phyloP scores from a whole-genome alignment of 129 eudicot species.

The Arctium minus region DNA sequence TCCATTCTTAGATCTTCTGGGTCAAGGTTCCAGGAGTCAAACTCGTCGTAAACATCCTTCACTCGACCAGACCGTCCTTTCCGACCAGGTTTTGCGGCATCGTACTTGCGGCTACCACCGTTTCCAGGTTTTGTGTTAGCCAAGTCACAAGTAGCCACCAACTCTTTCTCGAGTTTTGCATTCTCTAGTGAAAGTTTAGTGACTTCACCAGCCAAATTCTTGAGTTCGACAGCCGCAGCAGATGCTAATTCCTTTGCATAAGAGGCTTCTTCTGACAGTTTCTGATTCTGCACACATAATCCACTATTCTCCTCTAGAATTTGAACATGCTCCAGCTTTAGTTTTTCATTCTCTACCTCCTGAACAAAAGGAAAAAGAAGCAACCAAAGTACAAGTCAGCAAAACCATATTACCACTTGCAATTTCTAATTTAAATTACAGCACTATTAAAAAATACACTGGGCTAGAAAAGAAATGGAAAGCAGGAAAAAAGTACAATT shows the following conservation, averaged over 20 bases:
- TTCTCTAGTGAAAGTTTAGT: slow-evolving; percentile 84
- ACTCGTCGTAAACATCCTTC: slow-evolving; percentile 64
- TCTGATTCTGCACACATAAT: slow-evolving; percentile 83
- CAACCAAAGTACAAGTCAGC: slow-evolving; percentile 13
- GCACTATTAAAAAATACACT: not conserved
- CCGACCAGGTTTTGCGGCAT: slow-evolving; percentile 46
- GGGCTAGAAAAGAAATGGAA: not conserved
- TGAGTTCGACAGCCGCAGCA: slow-evolving; percentile 96
- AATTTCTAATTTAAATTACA: not conserved
- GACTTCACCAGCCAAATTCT: slow-evolving; percentile 90
- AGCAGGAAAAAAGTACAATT: not conserved
- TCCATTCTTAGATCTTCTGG: slow-evolving; percentile 77
- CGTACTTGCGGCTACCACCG: slow-evolving; percentile 53
- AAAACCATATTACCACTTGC: slow-evolving; percentile 1
- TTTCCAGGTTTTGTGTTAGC: slow-evolving; percentile 44
- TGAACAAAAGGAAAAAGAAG: slow-evolving; percentile 24
- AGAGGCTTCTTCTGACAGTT: slow-evolving; percentile 95
- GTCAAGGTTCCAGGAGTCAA: slow-evolving; percentile 74
- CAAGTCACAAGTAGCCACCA: slow-evolving; percentile 65
- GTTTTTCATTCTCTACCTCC: slow-evolving; percentile 91
- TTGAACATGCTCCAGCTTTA: slow-evolving; percentile 74
- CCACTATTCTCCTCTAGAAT: slow-evolving; percentile 88
- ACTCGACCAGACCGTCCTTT: slow-evolving; percentile 64
- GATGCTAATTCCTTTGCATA: slow-evolving; percentile 98
- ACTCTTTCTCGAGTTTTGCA: slow-evolving; percentile 81